phyloP scores from a whole-genome alignment of 148 eudicot species.

The Amaranthus palmeri region DNA sequence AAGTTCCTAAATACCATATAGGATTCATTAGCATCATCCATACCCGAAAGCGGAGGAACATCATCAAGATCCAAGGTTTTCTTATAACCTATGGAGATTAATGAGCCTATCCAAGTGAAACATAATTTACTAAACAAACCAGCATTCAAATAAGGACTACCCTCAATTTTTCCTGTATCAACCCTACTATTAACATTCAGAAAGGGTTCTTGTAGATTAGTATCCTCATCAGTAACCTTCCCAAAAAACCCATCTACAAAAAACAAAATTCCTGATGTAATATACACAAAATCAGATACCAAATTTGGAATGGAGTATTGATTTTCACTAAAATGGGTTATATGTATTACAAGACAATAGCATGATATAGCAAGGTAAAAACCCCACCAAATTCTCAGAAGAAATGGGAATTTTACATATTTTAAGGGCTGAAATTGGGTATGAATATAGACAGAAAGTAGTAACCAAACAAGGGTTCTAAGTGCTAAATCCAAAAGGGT shows the following conservation, averaged over 20 bases:
- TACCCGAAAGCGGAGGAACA: conserved; percentile 32
- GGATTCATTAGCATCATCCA: conserved; percentile 28
- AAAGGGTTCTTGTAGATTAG: no score
- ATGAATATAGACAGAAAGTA: conserved; percentile 42
- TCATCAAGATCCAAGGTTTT: conserved; percentile 37
- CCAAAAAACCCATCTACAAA: no score
- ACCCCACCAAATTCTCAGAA: conserved; percentile 68
- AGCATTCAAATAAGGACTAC: conserved; percentile 30
- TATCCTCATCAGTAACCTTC: no score
- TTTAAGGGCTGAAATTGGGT: conserved; percentile 26
- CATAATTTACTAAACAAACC: conserved; percentile 26
- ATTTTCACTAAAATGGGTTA: conserved; percentile 4
- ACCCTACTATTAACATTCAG: no score
- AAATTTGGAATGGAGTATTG: no score
- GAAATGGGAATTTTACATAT: conserved; percentile 38
- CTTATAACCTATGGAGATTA: conserved; percentile 30
- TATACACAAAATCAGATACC: no score
- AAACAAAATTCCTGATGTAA: no score
- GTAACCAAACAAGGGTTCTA: conserved; percentile 38
- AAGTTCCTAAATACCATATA: conserved; percentile 15
- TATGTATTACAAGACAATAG: conserved; percentile 45
- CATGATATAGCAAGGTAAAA: conserved; percentile 46
- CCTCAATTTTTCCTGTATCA: no score
- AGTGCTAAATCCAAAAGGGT: conserved; percentile 36
- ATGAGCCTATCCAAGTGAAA: conserved; percentile 35